Evolutionary conservation across 441 rosid genomes (phyloP).

Genomic region (Gossypium lobatum): DNA sequence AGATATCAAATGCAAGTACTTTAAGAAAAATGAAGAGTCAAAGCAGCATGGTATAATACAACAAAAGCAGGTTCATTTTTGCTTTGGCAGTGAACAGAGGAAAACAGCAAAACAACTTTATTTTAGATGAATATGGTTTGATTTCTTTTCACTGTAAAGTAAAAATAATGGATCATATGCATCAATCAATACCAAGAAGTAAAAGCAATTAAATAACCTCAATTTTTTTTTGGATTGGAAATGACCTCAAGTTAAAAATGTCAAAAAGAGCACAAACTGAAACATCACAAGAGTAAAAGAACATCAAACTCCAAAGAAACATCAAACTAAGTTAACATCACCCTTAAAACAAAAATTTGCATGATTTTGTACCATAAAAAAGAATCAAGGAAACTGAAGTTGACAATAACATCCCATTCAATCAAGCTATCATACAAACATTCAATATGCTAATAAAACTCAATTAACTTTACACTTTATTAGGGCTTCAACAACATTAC

Average conservation of each 20-base stretch:
- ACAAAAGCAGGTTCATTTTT: background rate
- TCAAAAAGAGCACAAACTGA: background rate
- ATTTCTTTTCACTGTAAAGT: background rate
- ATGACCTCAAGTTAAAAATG: background rate
- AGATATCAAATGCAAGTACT: background rate
- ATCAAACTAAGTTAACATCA: background rate
- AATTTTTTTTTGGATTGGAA: no score
- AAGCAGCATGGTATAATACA: background rate
- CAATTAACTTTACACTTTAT: conserved; percentile 8
- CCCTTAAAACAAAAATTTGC: background rate
- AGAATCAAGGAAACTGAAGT: background rate
- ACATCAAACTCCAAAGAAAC: background rate
- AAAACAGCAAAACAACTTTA: background rate
- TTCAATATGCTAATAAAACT: background rate
- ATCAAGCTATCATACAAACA: conserved; percentile 3
- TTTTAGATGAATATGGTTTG: background rate
- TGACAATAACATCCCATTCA: conserved; percentile 1
- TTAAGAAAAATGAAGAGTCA: background rate
- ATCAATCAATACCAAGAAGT: background rate
- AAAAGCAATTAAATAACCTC: background rate
- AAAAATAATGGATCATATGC: background rate
- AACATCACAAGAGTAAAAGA: background rate
- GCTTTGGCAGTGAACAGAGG: background rate
- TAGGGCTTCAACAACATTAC: background rate
- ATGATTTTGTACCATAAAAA: background rate